These are phyloP conservation scores for Candida smagusa DNA, from an alignment of 1,139 yeast genomes.

Conservation along the genomic window DNA sequence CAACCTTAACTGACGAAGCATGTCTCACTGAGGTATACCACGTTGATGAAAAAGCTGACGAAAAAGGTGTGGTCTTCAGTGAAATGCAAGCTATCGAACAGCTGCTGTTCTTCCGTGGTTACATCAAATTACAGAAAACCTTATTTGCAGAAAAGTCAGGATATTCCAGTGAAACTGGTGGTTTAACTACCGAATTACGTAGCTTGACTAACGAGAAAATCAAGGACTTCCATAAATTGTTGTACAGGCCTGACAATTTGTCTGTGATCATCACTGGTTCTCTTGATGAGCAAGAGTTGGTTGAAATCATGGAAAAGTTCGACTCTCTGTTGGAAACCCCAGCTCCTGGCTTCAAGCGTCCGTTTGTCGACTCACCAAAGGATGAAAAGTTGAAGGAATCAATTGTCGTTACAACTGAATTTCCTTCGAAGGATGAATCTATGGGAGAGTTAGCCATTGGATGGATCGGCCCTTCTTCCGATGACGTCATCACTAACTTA, in stretches of 20 bases:
- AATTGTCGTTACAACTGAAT: slow-evolving; percentile 54
- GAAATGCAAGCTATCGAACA: slow-evolving; percentile 96
- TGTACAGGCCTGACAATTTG: slow-evolving; percentile 82
- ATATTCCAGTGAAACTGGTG: slow-evolving; percentile 93
- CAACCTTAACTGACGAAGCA: slow-evolving; percentile 86
- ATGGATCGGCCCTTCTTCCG: slow-evolving; percentile 79
- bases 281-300: slow-evolving; percentile 69
- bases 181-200: slow-evolving; percentile 74
- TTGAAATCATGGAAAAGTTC: slow-evolving; percentile 57
- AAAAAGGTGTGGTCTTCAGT: slow-evolving; percentile 94
- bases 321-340: slow-evolving; percentile 54
- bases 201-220: slow-evolving; percentile 71
- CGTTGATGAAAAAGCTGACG: slow-evolving; percentile 85
- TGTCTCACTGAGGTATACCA: slow-evolving; percentile 95
- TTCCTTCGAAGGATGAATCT: slow-evolving; percentile 87
- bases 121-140: slow-evolving; percentile 57
- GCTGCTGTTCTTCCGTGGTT: slow-evolving; percentile 72
- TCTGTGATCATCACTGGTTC: slow-evolving; percentile 82
- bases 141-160: slow-evolving; percentile 66
- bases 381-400: slow-evolving; percentile 43
- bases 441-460: slow-evolving; percentile 72
- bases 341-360: slow-evolving; percentile 49
- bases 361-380: slow-evolving; percentile 75
- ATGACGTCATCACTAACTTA: slow-evolving; percentile 50
- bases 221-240: slow-evolving; percentile 62